Conservation (phyloP, 768 basidiomycete genomes). For the Trametes cingulata region DNA sequence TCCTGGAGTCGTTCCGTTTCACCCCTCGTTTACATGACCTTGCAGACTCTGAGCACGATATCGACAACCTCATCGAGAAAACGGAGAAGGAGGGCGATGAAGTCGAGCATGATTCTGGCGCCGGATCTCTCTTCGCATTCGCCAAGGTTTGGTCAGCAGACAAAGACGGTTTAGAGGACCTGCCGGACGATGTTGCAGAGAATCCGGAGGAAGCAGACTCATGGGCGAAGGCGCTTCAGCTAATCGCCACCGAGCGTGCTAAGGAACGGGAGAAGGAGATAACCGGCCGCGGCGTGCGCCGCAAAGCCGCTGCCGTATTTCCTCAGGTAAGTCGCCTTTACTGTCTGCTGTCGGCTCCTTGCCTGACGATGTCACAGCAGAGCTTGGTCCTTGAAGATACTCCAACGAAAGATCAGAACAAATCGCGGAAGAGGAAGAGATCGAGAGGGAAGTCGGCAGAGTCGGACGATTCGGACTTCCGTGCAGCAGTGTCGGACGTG, state of each 20-base stretch:
- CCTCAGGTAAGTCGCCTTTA: constrained; percentile 37
- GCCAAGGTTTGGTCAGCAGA: constrained; percentile 92
- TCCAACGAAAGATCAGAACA: constrained; percentile 35
- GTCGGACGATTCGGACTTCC: constrained; percentile 45
- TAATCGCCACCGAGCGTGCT: constrained; percentile 47
- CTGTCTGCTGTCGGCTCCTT: neutral
- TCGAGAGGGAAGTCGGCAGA: constrained; percentile 31
- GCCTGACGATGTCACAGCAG: constrained; percentile 23
- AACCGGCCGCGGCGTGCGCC: constrained; percentile 75
- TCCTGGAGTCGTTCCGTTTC: neutral
- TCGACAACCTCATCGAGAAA: constrained; percentile 84
- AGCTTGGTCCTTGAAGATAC: constrained; percentile 38
- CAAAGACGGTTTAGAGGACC: constrained; percentile 68
- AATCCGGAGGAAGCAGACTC: constrained; percentile 61
- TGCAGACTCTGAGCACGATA: constrained; percentile 75
- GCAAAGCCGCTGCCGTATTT: constrained; percentile 58
- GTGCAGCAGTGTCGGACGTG: constrained; percentile 30
- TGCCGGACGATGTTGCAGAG: constrained; percentile 51
- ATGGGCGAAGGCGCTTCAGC: constrained; percentile 74
- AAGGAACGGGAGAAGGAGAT: constrained; percentile 49
- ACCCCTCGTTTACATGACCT: neutral
- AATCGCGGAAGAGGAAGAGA: constrained; percentile 33
- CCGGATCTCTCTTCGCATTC: constrained; percentile 68
- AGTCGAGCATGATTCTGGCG: constrained; percentile 43
- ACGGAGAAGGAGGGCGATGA: constrained; percentile 71